Percentiles rank a stretch among this genome's conserved stretches.
phyloP scores from a whole-genome alignment of 345 rosid species.

The Arabis hirsuta region DNA sequence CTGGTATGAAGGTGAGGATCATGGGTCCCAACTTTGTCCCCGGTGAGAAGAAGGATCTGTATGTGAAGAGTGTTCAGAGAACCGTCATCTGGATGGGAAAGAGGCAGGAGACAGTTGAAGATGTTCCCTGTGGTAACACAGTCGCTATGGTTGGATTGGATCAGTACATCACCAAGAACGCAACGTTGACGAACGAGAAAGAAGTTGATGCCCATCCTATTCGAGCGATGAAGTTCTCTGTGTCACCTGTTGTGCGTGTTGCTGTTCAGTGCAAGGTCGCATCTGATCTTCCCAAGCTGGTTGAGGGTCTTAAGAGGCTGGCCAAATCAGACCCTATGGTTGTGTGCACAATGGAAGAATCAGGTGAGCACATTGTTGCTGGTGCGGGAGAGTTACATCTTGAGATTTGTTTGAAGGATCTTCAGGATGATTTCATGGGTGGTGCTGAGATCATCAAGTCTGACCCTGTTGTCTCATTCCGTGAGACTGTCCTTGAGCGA shows the following conservation, averaged over 20 bases:
- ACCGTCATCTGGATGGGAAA: conserved; percentile 95
- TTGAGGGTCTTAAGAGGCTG: conserved; percentile 82
- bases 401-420: conserved; percentile 82
- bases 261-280: conserved; percentile 91
- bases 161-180: conserved; percentile 80
- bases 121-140: conserved; percentile 90
- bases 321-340: conserved; percentile 95
- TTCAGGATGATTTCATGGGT: conserved; percentile 82
- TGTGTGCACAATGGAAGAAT: conserved; percentile 74
- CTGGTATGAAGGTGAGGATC: conserved; percentile 83
- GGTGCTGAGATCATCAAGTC: conserved; percentile 80
- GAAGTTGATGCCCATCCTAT: conserved; percentile 89
- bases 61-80: conserved; percentile 55
- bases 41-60: conserved; percentile 76
- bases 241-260: conserved; percentile 86
- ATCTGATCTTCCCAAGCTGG: conserved; percentile 85
- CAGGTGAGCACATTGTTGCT: conserved; percentile 85
- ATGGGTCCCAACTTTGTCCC: conserved; percentile 93
- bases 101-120: conserved; percentile 84
- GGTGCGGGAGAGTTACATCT: conserved; percentile 89
- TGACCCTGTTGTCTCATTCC: conserved; percentile 80
- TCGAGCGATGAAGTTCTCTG: conserved; percentile 92
- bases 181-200: conserved; percentile 78
- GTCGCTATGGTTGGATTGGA: conserved; percentile 86
- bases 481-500: conserved; percentile 52